Evolutionary conservation across 176 grass and related monocot species (phyloP).

Genomic region (Lolium perenne): DNA sequence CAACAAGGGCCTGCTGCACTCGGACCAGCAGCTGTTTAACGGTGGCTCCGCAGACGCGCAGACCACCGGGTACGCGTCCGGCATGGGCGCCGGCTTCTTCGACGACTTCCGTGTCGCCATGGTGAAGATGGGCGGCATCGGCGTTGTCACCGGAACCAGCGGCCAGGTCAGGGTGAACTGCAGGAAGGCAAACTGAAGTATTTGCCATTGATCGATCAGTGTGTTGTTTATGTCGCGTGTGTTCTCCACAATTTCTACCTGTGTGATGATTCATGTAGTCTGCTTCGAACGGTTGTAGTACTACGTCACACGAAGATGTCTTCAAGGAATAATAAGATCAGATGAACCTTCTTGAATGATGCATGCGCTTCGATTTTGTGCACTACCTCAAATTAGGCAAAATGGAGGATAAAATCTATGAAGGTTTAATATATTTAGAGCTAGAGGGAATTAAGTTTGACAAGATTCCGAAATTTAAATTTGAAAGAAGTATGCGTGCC

Average conservation of each 20-base stretch:
- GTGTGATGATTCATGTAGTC: conserved; percentile 43
- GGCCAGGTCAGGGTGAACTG: conserved; percentile 76
- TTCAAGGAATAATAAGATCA: conserved; percentile 26
- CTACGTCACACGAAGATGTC: conserved; percentile 21
- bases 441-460: too few species aligned
- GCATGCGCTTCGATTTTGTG: too few species aligned
- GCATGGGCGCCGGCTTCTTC: conserved; percentile 61
- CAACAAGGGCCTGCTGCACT: conserved; percentile 81
- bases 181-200: conserved; percentile 64
- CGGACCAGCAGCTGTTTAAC: conserved; percentile 78
- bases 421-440: too few species aligned
- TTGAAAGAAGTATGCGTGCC: too few species aligned
- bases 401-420: too few species aligned
- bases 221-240: background rate
- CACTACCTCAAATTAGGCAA: too few species aligned
- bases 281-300: conserved; percentile 64
- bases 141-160: conserved; percentile 58
- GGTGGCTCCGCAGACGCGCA: conserved; percentile 66
- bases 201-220: background rate
- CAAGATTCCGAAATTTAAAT: too few species aligned
- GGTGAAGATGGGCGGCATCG: conserved; percentile 85
- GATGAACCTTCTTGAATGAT: background rate
- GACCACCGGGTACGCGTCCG: conserved; percentile 52
- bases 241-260: conserved; percentile 21
- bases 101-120: conserved; percentile 69